phyloP scores from a whole-genome alignment of 352 stramenopile genomes.

The Phytophthora gonapodyides region DNA sequence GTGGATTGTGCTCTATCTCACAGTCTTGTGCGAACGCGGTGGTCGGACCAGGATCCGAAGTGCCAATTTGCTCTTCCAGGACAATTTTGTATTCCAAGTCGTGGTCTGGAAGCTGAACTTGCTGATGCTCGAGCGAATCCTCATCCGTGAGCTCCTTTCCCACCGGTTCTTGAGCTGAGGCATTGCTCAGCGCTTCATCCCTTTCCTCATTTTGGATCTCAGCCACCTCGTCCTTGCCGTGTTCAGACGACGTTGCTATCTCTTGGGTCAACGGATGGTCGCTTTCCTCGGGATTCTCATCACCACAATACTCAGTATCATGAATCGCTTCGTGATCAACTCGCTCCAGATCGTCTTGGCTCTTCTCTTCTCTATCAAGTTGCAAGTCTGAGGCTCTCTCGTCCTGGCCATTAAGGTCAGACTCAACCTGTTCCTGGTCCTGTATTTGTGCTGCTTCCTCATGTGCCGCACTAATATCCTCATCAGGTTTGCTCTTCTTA shows the following conservation, averaged over 20 bases:
- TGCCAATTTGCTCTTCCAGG: background rate
- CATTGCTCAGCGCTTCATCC: background rate
- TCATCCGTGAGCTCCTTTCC: background rate
- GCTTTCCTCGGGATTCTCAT: background rate
- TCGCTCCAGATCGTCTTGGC: background rate
- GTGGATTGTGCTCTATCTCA: background rate
- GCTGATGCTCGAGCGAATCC: background rate
- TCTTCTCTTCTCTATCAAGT: background rate
- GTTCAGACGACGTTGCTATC: background rate
- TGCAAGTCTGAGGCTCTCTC: background rate
- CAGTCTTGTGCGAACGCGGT: background rate
- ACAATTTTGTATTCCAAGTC: background rate
- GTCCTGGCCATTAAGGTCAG: background rate
- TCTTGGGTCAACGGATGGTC: slow-evolving; percentile 5
- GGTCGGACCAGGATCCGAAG: background rate
- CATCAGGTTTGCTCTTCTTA: slow-evolving; percentile 3
- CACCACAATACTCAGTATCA: background rate
- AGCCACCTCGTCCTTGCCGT: background rate
- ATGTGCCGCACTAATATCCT: background rate
- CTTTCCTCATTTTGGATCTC: slow-evolving; percentile 3
- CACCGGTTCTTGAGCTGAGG: background rate
- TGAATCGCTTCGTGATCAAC: background rate
- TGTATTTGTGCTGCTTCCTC: background rate
- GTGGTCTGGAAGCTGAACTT: background rate
- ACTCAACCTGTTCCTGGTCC: background rate